Percentiles rank a stretch among this genome's conserved stretches.
Evolutionary conservation across 163 green algal species (phyloP).

Genomic region (Chlamydomonas reinhardtii): DNA sequence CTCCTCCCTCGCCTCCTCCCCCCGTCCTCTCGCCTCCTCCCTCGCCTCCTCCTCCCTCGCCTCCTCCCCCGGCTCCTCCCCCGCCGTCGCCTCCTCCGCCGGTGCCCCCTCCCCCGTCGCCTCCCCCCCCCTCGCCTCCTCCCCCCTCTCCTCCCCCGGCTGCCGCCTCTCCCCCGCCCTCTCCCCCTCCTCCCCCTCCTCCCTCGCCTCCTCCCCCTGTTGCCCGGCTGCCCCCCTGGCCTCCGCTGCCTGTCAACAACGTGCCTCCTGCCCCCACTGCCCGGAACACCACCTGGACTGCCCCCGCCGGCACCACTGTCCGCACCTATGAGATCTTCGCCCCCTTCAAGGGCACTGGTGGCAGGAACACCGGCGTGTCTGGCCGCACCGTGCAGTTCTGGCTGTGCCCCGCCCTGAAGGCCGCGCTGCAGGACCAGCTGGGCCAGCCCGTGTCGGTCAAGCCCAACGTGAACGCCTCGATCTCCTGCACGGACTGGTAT

Average conservation of each 20-base stretch:
- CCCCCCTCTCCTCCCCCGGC: neutral
- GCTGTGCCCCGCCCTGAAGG: conserved; percentile 37
- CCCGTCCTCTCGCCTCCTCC: conserved; percentile 1
- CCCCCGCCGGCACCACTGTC: neutral
- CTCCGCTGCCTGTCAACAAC: conserved; percentile 24
- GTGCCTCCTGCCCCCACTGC: conserved; percentile 15
- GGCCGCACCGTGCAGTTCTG: conserved; percentile 26
- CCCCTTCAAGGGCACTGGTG: neutral
- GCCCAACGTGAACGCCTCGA: conserved; percentile 14
- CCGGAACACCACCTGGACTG: neutral
- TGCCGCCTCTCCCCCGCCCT: neutral
- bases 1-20: neutral
- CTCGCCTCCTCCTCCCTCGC: neutral
- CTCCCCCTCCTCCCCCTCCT: neutral
- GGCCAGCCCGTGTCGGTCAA: neutral
- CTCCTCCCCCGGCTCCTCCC: neutral
- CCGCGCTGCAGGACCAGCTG: neutral
- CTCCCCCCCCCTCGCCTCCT: neutral
- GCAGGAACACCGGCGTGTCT: neutral
- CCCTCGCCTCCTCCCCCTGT: neutral
- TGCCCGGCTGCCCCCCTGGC: neutral
- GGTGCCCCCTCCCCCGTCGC: neutral
- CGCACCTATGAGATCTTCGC: conserved; percentile 43
- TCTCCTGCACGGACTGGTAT: conserved; percentile 28
- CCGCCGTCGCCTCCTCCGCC: conserved; percentile 11